phyloP scores from a whole-genome alignment of 2,329 filamentous ascomycete genomes.

The Sclerotiophoma versabilis region DNA sequence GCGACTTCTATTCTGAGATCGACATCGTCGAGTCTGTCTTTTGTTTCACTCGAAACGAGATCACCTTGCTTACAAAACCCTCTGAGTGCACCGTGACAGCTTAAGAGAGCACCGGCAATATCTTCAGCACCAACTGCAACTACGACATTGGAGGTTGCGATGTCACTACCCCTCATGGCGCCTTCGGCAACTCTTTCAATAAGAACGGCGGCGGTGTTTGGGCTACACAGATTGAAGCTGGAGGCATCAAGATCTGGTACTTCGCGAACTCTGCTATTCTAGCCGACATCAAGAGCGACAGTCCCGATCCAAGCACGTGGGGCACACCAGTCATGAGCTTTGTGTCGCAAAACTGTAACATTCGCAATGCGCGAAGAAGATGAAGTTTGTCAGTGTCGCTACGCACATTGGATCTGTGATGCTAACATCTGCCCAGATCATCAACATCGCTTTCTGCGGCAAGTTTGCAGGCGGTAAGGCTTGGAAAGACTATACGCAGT shows the following conservation, averaged over 20 bases:
- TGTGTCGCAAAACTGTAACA: conserved; percentile 49
- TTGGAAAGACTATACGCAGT: conserved; percentile 55
- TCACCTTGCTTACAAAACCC: conserved; percentile 27
- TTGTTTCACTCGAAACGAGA: conserved; percentile 23
- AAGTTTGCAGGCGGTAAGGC: conserved; percentile 43
- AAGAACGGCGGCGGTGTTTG: conserved; percentile 54
- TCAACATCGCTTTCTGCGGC: conserved; percentile 60
- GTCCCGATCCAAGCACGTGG: conserved; percentile 56
- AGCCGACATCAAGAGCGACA: conserved; percentile 51
- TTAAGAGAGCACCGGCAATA: not conserved
- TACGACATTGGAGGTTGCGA: conserved; percentile 19
- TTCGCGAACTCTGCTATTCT: conserved; percentile 57
- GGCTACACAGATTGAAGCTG: conserved; percentile 57
- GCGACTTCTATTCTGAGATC: conserved; percentile 55
- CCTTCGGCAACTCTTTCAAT: conserved; percentile 40
- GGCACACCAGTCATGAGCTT: conserved; percentile 41
- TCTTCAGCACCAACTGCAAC: not conserved
- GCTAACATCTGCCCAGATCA: conserved; percentile 30
- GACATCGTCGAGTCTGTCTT: conserved; percentile 55
- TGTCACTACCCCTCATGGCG: conserved; percentile 15
- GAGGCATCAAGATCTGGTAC: conserved; percentile 60
- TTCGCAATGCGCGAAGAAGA: conserved; percentile 47
- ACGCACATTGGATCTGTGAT: not conserved
- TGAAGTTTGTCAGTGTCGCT: conserved; percentile 23
- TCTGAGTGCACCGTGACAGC: conserved; percentile 11